Conservation (phyloP, 495 filamentous ascomycete genomes). For the Aspergillus cristatus region DNA sequence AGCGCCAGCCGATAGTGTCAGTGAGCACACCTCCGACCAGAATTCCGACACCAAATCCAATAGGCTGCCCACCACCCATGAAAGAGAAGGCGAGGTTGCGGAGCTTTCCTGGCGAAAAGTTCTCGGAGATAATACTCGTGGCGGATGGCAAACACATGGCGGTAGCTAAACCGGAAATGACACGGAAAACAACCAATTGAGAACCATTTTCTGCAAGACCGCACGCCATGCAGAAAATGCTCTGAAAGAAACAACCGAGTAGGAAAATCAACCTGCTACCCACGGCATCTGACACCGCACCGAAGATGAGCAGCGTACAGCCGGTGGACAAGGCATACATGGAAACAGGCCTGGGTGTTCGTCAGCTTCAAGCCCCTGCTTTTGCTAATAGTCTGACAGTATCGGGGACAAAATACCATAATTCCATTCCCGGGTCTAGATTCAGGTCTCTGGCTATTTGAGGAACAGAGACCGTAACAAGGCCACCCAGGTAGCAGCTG, state of each 20-base stretch:
- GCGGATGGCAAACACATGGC: conserved; percentile 43
- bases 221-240: conserved; percentile 32
- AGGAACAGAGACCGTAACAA: background rate
- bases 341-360: conserved; percentile 16
- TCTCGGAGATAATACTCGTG: conserved; percentile 36
- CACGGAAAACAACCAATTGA: conserved; percentile 46
- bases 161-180: conserved; percentile 38
- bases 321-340: conserved; percentile 35
- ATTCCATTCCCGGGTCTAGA: background rate
- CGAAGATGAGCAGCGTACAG: conserved; percentile 37
- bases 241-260: conserved; percentile 32
- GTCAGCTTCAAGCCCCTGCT: too few relatives aligned
- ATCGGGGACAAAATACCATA: background rate
- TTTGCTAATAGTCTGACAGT: too few relatives aligned
- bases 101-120: conserved; percentile 26
- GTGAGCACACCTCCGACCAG: conserved; percentile 37
- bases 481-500: background rate
- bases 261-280: conserved; percentile 37
- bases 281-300: conserved; percentile 44
- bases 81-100: conserved; percentile 39
- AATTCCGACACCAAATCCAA: conserved; percentile 37
- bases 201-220: conserved; percentile 30
- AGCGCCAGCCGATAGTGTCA: conserved; percentile 40
- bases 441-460: background rate
- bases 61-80: conserved; percentile 35